A percentile compares a stretch with the other conserved stretches of the same genome.
Evolutionary conservation across 805 yeast species (phyloP).

Genomic region (Candida pseudoglaebosa): DNA sequence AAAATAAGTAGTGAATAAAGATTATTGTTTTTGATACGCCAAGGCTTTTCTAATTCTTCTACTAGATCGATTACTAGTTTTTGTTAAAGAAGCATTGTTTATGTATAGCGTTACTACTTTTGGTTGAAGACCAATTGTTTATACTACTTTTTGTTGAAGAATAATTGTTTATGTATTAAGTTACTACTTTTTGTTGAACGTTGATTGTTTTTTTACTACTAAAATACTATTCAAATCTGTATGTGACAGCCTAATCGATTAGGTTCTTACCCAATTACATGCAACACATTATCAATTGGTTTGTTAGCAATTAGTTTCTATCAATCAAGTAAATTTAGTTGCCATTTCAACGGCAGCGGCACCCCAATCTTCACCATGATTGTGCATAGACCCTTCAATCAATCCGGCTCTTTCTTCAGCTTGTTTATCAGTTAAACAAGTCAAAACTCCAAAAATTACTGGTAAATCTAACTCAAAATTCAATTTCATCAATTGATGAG

Average conservation of each 20-base stretch:
- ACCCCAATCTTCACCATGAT: constrained; percentile 99
- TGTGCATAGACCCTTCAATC: constrained; percentile 70
- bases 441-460: constrained; percentile 88
- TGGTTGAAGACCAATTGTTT: too few species aligned
- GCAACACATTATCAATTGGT: too few species aligned
- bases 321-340: constrained; percentile 24
- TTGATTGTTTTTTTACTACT: too few species aligned
- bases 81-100: background rate
- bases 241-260: too few species aligned
- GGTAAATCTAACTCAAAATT: constrained; percentile 71
- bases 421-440: constrained; percentile 91
- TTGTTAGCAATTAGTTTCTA: background rate
- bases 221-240: too few species aligned
- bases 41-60: background rate
- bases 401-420: constrained; percentile 92
- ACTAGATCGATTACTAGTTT: too few species aligned
- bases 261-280: too few species aligned
- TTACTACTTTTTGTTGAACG: background rate
- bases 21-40: background rate
- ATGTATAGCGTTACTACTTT: background rate
- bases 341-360: constrained; percentile 97
- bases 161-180: too few species aligned
- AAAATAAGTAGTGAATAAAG: too few species aligned
- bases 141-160: too few species aligned
- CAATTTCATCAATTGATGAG: constrained; percentile 78